phyloP scores from a whole-genome alignment of 441 rosid genomes.

The Pelargonium cotyledonis region DNA sequence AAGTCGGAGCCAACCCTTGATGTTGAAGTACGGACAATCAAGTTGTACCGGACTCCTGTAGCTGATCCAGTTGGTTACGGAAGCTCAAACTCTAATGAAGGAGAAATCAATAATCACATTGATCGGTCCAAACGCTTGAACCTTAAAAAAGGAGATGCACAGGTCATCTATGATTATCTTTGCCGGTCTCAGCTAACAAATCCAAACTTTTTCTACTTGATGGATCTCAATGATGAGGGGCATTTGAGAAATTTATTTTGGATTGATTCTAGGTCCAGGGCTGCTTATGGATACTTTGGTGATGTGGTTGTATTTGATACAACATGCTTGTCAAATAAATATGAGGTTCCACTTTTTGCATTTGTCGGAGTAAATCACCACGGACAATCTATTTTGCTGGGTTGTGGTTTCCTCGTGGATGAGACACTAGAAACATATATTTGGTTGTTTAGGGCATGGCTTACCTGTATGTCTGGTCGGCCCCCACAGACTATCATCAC shows the following conservation, averaged over 20 bases:
- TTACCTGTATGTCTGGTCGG: slow-evolving; percentile 72
- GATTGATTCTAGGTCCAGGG: slow-evolving; percentile 71
- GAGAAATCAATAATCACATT: slow-evolving; percentile 27
- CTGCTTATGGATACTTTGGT: slow-evolving; percentile 60
- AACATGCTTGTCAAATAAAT: slow-evolving; percentile 46
- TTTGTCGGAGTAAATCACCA: slow-evolving; percentile 81
- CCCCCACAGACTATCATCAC: slow-evolving; percentile 79
- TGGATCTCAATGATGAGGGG: slow-evolving; percentile 76
- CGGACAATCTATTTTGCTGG: slow-evolving; percentile 52
- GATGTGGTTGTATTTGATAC: slow-evolving; percentile 67
- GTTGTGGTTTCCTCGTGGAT: slow-evolving; percentile 64
- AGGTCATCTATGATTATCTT: slow-evolving; percentile 47
- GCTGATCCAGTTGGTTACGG: slow-evolving; percentile 38
- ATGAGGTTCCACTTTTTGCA: slow-evolving; percentile 56
- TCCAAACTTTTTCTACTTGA: slow-evolving; percentile 73
- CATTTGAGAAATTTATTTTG: slow-evolving; percentile 67
- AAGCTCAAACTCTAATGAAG: slow-evolving; percentile 42
- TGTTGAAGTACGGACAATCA: slow-evolving; percentile 72
- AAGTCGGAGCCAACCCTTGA: slow-evolving; percentile 45
- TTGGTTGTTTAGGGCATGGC: slow-evolving; percentile 88
- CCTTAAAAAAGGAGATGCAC: slow-evolving; percentile 50
- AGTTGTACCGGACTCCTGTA: slow-evolving; percentile 48
- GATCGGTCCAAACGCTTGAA: slow-evolving; percentile 43
- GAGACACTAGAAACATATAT: slow-evolving; percentile 55
- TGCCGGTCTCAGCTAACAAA: slow-evolving; percentile 51